Conservation (phyloP, 2,329 filamentous ascomycete species). For the Paraphoma sp. region DNA sequence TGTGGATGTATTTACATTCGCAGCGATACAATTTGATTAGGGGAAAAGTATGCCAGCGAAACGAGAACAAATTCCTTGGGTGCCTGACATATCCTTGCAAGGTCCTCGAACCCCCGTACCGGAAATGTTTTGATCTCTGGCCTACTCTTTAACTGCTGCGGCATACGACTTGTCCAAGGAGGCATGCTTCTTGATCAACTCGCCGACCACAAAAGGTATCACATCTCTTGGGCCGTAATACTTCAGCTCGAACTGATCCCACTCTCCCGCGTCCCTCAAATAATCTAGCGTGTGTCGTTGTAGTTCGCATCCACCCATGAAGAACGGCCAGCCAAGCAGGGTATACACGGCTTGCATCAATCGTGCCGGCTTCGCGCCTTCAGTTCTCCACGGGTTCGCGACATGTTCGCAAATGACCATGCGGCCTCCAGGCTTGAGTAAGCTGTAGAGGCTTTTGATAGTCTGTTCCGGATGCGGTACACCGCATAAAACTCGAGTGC, state of each 20-base stretch:
- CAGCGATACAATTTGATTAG: too few relatives aligned
- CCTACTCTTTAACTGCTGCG: conserved; percentile 22
- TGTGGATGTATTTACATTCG: too few relatives aligned
- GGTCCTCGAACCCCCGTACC: too few relatives aligned
- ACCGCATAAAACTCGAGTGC: conserved; percentile 62
- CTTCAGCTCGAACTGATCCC: conserved; percentile 58
- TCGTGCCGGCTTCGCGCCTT: conserved; percentile 54
- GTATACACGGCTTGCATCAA: conserved; percentile 56
- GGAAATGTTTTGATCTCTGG: not conserved
- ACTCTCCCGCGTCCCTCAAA: conserved; percentile 55
- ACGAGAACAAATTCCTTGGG: not conserved
- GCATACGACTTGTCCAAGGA: conserved; percentile 27
- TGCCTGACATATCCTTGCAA: not conserved
- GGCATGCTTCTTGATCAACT: conserved; percentile 41
- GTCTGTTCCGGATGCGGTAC: conserved; percentile 58
- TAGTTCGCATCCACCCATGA: conserved; percentile 60
- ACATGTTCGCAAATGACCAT: conserved; percentile 65
- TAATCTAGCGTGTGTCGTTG: conserved; percentile 56
- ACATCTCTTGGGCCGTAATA: conserved; percentile 35
- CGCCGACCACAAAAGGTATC: conserved; percentile 47
- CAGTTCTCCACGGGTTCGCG: conserved; percentile 57
- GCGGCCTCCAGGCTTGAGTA: conserved; percentile 62
- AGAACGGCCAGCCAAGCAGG: conserved; percentile 58
- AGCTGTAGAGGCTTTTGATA: conserved; percentile 54
- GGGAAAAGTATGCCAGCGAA: too few relatives aligned